These are phyloP conservation scores for Silybum marianum DNA, from an alignment of 129 eudicot species.

Conservation along the genomic window DNA sequence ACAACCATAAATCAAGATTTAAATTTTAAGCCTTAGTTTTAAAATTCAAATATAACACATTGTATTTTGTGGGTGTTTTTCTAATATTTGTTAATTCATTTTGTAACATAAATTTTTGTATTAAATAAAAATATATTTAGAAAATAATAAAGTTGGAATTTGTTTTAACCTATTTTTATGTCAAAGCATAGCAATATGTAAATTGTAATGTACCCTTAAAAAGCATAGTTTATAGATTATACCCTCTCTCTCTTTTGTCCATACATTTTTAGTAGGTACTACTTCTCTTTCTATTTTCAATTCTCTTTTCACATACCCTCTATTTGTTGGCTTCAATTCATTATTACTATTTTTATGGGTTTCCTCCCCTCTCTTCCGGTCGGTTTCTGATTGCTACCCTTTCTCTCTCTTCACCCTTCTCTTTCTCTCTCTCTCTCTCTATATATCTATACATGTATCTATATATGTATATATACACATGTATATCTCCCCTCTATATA, in stretches of 20 bases:
- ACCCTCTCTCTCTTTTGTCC: slow-evolving; percentile 13
- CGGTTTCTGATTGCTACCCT: slow-evolving; percentile 32
- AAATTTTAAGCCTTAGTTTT: not conserved
- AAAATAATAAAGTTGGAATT: not conserved
- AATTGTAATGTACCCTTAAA: not conserved
- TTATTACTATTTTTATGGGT: slow-evolving; percentile 29
- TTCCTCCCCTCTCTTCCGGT: slow-evolving; percentile 11
- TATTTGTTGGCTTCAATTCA: slow-evolving; percentile 21
- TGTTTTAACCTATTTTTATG: not conserved
- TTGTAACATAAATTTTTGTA: not conserved
- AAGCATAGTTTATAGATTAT: not conserved
- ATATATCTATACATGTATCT: slow-evolving; percentile 7
- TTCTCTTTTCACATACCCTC: slow-evolving; percentile 22
- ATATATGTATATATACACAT: not conserved
- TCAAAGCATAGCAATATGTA: slow-evolving; percentile 9
- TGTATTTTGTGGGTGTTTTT: not conserved
- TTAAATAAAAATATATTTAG: not conserved
- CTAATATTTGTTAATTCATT: not conserved
- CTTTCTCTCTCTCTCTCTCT: slow-evolving; percentile 17
- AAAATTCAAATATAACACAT: not conserved
- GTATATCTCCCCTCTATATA: slow-evolving; percentile 5
- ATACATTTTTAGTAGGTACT: slow-evolving; percentile 21
- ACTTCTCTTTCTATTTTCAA: slow-evolving; percentile 10
- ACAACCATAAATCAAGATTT: not conserved
- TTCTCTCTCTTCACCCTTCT: slow-evolving; percentile 10